Evolutionary conservation across 805 yeast species (phyloP).

Genomic region (Alloascoidea africana): DNA sequence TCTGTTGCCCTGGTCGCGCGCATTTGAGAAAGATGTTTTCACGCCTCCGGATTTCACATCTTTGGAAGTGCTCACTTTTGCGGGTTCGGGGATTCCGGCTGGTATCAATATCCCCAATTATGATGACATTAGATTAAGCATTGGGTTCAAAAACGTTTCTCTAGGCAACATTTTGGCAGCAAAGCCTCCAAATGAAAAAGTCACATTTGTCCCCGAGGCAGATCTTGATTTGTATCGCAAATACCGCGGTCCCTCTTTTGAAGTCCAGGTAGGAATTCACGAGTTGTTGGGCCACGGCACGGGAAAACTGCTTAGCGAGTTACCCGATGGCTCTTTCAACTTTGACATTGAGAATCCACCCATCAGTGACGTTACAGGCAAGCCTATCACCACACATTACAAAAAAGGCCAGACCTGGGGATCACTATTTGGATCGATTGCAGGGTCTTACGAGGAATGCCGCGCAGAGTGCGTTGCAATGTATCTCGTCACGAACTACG

Average conservation of each 20-base stretch:
- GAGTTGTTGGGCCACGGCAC: slow-evolving; percentile 87
- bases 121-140: slow-evolving; percentile 70
- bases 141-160: slow-evolving; percentile 84
- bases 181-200: slow-evolving; percentile 48
- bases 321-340: slow-evolving; percentile 49
- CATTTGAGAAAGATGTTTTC: slow-evolving; percentile 71
- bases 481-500: slow-evolving; percentile 55
- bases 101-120: slow-evolving; percentile 90
- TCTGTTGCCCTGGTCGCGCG: slow-evolving; percentile 62
- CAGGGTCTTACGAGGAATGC: slow-evolving; percentile 88
- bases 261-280: slow-evolving; percentile 88
- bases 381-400: slow-evolving; percentile 55
- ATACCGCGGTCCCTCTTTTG: slow-evolving; percentile 72
- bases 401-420: slow-evolving; percentile 86
- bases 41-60: slow-evolving; percentile 91
- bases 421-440: slow-evolving; percentile 61
- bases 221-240: slow-evolving; percentile 46
- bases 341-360: slow-evolving; percentile 57
- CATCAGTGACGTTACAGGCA: slow-evolving; percentile 35
- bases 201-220: slow-evolving; percentile 44
- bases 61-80: slow-evolving; percentile 76
- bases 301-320: slow-evolving; percentile 59
- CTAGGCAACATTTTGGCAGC: slow-evolving; percentile 76
- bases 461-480: slow-evolving; percentile 86
- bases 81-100: slow-evolving; percentile 84